These are phyloP conservation scores for Rhodotorula kratochvilovae DNA, from an alignment of 768 basidiomycete genomes.

Conservation along the genomic window DNA sequence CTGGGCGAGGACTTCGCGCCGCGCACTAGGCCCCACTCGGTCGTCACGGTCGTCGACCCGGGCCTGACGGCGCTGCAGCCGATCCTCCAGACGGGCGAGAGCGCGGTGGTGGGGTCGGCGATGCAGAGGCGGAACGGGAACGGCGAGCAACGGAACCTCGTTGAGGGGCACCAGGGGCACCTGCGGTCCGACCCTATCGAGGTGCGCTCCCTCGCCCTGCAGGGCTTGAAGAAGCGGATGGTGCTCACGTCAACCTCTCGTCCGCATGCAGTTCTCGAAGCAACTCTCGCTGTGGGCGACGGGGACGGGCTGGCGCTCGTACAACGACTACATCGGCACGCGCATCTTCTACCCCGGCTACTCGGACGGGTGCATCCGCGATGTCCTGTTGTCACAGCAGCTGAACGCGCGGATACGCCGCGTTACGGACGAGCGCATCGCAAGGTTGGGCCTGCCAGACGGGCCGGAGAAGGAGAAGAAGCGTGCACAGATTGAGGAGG, in stretches of 20 bases:
- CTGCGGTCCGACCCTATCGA: slow-evolving; percentile 22
- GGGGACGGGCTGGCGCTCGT: slow-evolving; percentile 30
- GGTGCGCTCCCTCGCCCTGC: slow-evolving; percentile 4
- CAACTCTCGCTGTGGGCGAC: slow-evolving; percentile 34
- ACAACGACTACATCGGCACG: slow-evolving; percentile 35
- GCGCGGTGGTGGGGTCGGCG: not conserved
- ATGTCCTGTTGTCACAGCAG: slow-evolving; percentile 11
- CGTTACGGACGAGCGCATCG: slow-evolving; percentile 2
- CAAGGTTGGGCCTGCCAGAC: not conserved
- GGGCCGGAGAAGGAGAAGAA: not conserved
- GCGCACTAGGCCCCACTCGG: not conserved
- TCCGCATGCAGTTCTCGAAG: slow-evolving; percentile 23
- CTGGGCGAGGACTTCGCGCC: slow-evolving; percentile 19
- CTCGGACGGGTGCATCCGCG: slow-evolving; percentile 18
- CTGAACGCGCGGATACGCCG: slow-evolving; percentile 9
- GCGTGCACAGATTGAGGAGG: slow-evolving; percentile 4
- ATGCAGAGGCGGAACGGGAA: not conserved
- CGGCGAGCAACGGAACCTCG: slow-evolving; percentile 21
- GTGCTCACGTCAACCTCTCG: no score
- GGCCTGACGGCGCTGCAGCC: slow-evolving; percentile 26
- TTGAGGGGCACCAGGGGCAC: slow-evolving; percentile 10
- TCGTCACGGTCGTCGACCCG: slow-evolving; percentile 5
- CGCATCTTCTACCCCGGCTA: slow-evolving; percentile 35
- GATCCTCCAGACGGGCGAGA: not conserved
- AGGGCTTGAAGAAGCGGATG: no score